A percentile compares a stretch with the other conserved stretches of the same genome.
phyloP scores from a whole-genome alignment of 1,284 basidiomycete species.

The Fomitopsis schrenkii region DNA sequence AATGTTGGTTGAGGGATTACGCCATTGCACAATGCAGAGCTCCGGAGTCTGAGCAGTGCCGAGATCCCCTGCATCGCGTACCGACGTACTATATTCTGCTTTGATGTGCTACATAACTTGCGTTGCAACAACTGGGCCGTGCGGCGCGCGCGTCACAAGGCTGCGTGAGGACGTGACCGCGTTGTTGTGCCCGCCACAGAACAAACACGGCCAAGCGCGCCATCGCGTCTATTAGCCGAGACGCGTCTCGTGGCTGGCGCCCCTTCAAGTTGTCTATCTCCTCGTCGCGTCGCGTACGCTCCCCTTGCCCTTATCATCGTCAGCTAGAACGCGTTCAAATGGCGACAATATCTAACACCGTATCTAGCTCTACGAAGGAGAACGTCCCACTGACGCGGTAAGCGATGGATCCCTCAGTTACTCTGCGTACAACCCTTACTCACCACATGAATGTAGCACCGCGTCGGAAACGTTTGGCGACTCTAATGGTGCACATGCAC shows the following conservation, averaged over 20 bases:
- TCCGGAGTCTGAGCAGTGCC: no score
- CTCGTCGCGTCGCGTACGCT: slow-evolving; percentile 1
- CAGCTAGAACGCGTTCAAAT: slow-evolving; percentile 3
- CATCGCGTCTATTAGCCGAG: slow-evolving; percentile 2
- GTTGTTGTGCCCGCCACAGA: slow-evolving; percentile 8
- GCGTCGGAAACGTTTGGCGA: slow-evolving; percentile 19
- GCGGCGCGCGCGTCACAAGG: no score
- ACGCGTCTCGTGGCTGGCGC: slow-evolving; percentile 7
- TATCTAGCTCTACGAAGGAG: slow-evolving; percentile 19
- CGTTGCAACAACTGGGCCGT: no score
- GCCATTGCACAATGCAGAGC: no score
- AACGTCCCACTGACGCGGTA: slow-evolving; percentile 24
- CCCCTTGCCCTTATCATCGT: neutral
- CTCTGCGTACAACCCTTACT: neutral
- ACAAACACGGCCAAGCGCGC: slow-evolving; percentile 25
- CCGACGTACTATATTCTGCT: no score
- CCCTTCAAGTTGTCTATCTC: neutral
- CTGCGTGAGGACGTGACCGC: neutral
- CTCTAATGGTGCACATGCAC: slow-evolving; percentile 19
- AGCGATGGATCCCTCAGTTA: slow-evolving; percentile 4
- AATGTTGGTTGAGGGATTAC: no score
- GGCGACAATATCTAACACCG: slow-evolving; percentile 10
- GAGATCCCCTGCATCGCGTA: no score
- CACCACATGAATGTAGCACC: slow-evolving; percentile 3
- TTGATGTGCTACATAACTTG: no score